A percentile compares a stretch with the other conserved stretches of the same genome.
These are phyloP conservation scores for Diutina neorugosa DNA, from an alignment of 1,139 yeast species.

Conservation along the genomic window DNA sequence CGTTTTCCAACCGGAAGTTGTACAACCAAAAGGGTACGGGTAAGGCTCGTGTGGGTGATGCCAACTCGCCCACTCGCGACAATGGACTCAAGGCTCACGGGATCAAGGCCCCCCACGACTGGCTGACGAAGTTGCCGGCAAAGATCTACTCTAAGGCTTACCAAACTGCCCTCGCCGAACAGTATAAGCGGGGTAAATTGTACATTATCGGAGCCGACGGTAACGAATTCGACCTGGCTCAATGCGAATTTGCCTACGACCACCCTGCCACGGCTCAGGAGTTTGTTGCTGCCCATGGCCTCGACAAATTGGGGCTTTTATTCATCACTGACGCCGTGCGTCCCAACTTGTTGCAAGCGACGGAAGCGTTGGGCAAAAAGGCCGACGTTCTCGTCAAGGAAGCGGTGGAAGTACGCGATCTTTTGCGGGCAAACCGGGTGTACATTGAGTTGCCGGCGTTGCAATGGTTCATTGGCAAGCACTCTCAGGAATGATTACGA, in stretches of 20 bases:
- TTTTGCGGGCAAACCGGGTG: slow-evolving; percentile 69
- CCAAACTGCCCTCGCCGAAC: slow-evolving; percentile 70
- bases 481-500: slow-evolving; percentile 6
- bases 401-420: slow-evolving; percentile 72
- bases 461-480: slow-evolving; percentile 37
- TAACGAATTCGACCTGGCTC: slow-evolving; percentile 11
- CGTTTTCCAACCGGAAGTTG: slow-evolving; percentile 73
- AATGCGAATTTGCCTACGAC: slow-evolving; percentile 35
- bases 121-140: slow-evolving; percentile 69
- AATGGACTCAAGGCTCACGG: slow-evolving; percentile 90
- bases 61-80: slow-evolving; percentile 83
- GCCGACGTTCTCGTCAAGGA: slow-evolving; percentile 66
- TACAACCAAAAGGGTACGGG: slow-evolving; percentile 92
- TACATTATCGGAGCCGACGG: slow-evolving; percentile 46
- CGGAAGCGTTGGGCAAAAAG: slow-evolving; percentile 32
- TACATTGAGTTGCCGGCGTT: slow-evolving; percentile 68
- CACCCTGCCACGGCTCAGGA: slow-evolving; percentile 41
- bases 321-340: slow-evolving; percentile 50
- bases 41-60: slow-evolving; percentile 91
- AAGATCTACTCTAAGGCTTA: slow-evolving; percentile 68
- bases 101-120: slow-evolving; percentile 81
- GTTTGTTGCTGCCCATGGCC: slow-evolving; percentile 47
- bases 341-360: slow-evolving; percentile 41
- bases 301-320: slow-evolving; percentile 45
- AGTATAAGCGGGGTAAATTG: slow-evolving; percentile 64